Base-by-base conservation (phyloP, 2,329 filamentous ascomycete genomes). In the Arthrobotrys iridis region DNA sequence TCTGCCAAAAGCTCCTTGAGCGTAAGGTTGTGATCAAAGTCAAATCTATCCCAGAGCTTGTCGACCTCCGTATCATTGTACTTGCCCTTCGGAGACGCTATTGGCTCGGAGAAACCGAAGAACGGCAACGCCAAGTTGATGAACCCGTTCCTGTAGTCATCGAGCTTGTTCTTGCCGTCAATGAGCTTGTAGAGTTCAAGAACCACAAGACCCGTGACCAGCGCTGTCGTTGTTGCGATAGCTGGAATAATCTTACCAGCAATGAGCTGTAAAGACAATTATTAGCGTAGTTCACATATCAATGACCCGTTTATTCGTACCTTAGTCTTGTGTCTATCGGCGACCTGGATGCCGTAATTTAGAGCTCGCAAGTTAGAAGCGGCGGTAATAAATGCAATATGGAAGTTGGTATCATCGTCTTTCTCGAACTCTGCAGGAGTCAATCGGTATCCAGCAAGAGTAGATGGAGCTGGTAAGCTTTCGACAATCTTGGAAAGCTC, bases 121-220 rank as follows among this genome's bases (percentile, higher is more conserved):
- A 99, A 98, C 0, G 95, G 95, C 77, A 99, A 85, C 0, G 95
- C 95, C 78, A 99, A 84, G 84, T 99, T 99, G 84, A 98, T 87
- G 83, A 99, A 99, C 13, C 95, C 95, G 81, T 99, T 99, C 88
- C 98, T 98, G 89, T 96, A 99, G 83, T 98, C 92, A 84, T 98
- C 95, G 78, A 97, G 90, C 79, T 98, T 93, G n/a, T 87, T 88
- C 86, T 99, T 97, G 81, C 93, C 94, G 80, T 98, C 95, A 48
- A 99, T 86, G 77, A 99, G 88, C 88, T 99, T 99, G 89, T 92
- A 97, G 52, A 98, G 85, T 85, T 99, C 95, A 48, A 99, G 85
- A 13, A 96, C 87, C 62, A 99, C 93, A 48, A 99, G 86, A 71
- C 95, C 95, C 1, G 95, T 99, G 10, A 98, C 94, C 70, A 99